A percentile compares a stretch with the other conserved stretches of the same genome.
phyloP scores from a whole-genome alignment of 1,139 yeast species.

The Yamadazyma triangularis region DNA sequence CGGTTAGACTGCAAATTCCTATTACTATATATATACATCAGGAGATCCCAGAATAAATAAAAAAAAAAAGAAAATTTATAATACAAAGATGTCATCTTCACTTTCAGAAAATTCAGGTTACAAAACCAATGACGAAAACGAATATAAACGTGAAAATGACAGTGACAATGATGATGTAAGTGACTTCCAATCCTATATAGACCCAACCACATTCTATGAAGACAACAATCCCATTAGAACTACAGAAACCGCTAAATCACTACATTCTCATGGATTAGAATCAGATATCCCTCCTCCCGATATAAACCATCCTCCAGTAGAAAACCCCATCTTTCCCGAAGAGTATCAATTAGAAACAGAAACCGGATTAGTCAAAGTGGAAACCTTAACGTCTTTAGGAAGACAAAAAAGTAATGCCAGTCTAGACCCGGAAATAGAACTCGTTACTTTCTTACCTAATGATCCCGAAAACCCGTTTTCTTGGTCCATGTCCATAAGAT shows the following conservation, averaged over 20 bases:
- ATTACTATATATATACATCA: no score
- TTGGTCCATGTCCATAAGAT: constrained; percentile 57
- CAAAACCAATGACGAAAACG: no score
- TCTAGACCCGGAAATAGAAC: constrained; percentile 66
- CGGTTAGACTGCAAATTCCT: no score
- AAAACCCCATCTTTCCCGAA: constrained; percentile 78
- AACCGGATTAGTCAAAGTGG: constrained; percentile 80
- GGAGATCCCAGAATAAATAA: no score
- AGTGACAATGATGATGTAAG: no score
- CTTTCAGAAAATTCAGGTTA: no score
- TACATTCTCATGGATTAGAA: constrained; percentile 58
- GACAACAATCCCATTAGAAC: no score
- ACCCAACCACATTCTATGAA: no score
- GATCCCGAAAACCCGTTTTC: constrained; percentile 89
- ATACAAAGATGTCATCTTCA: no score
- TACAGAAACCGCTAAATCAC: constrained; percentile 70
- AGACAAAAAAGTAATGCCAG: constrained; percentile 35
- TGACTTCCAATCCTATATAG: no score
- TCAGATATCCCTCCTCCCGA: constrained; percentile 51
- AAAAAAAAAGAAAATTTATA: no score
- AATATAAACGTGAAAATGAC: no score
- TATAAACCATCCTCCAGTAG: constrained; percentile 57
- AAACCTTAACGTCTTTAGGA: constrained; percentile 65
- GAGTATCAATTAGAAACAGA: constrained; percentile 83
- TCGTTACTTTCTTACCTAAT: constrained; percentile 69